These are phyloP conservation scores for Cardamine chenopodiifolia DNA, from an alignment of 345 rosid genomes.

Conservation along the genomic window DNA sequence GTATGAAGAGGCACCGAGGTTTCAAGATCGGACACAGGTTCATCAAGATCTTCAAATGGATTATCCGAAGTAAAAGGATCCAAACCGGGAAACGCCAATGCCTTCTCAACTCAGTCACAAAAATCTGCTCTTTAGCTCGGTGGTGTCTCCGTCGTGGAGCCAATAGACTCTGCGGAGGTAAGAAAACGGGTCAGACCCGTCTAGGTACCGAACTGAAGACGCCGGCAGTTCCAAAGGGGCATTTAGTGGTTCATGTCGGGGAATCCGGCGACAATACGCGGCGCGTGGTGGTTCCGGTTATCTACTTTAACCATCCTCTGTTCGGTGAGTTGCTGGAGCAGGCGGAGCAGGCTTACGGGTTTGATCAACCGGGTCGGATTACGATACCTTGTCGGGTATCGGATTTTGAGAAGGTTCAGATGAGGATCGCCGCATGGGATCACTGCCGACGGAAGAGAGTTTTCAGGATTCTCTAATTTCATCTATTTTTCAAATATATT, in stretches of 20 bases:
- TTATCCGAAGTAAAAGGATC: constrained; percentile 44
- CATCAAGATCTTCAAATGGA: constrained; percentile 56
- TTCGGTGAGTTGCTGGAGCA: constrained; percentile 74
- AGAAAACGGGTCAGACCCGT: constrained; percentile 45
- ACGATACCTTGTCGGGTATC: constrained; percentile 74
- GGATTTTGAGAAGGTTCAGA: constrained; percentile 77
- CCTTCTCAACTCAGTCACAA: constrained; percentile 43
- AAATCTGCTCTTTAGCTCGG: constrained; percentile 45
- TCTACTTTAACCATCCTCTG: constrained; percentile 83
- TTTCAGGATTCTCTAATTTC: constrained; percentile 37
- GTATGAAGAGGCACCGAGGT: constrained; percentile 57
- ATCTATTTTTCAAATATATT: not conserved
- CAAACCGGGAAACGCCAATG: constrained; percentile 34
- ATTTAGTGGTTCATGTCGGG: constrained; percentile 73
- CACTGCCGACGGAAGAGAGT: constrained; percentile 34
- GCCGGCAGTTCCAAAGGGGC: constrained; percentile 65
- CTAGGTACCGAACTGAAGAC: constrained; percentile 44
- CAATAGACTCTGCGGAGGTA: constrained; percentile 34
- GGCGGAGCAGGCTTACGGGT: constrained; percentile 77
- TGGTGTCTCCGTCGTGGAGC: constrained; percentile 51
- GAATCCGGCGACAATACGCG: constrained; percentile 50
- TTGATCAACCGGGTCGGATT: constrained; percentile 73
- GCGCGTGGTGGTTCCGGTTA: constrained; percentile 72
- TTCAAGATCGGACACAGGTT: constrained; percentile 58
- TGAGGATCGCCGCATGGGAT: constrained; percentile 71